Evolutionary conservation across 2,329 filamentous ascomycete genomes (phyloP).

Genomic region (Helotiales sp.): DNA sequence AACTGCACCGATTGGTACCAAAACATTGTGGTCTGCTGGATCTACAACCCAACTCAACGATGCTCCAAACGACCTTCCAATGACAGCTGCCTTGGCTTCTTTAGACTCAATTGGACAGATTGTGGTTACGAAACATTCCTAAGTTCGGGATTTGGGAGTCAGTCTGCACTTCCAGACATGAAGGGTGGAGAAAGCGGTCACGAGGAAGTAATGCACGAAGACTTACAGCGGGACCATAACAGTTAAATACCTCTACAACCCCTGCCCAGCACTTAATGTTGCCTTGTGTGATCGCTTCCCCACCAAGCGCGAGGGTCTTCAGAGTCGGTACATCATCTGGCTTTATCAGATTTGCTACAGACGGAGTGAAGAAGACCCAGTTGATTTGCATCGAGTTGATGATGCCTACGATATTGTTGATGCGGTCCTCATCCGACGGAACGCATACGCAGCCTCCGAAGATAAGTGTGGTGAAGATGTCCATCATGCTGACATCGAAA

Average conservation of each 20-base stretch:
- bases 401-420: conserved; percentile 20
- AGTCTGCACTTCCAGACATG: not conserved
- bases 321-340: conserved; percentile 76
- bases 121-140: conserved; percentile 2
- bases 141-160: not conserved
- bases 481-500: conserved; percentile 24
- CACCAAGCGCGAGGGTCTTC: conserved; percentile 61
- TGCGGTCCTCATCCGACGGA: conserved; percentile 21
- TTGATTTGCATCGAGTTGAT: conserved; percentile 21
- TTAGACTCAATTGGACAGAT: not conserved
- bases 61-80: conserved; percentile 1
- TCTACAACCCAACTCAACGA: conserved; percentile 40
- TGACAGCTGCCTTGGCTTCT: not conserved
- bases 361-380: conserved; percentile 25
- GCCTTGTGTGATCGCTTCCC: not conserved
- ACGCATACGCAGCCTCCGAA: conserved; percentile 25
- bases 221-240: conserved; percentile 83
- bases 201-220: too few relatives aligned
- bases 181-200: not conserved
- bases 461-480: conserved; percentile 22
- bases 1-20: conserved; percentile 25
- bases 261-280: conserved; percentile 20
- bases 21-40: conserved; percentile 12
- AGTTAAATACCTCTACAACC: conserved; percentile 39
- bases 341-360: conserved; percentile 78